A percentile compares a stretch with the other conserved stretches of the same genome.
These are phyloP conservation scores for Diplotaxis tenuifolia DNA, from an alignment of 345 rosid genomes.

Conservation along the genomic window DNA sequence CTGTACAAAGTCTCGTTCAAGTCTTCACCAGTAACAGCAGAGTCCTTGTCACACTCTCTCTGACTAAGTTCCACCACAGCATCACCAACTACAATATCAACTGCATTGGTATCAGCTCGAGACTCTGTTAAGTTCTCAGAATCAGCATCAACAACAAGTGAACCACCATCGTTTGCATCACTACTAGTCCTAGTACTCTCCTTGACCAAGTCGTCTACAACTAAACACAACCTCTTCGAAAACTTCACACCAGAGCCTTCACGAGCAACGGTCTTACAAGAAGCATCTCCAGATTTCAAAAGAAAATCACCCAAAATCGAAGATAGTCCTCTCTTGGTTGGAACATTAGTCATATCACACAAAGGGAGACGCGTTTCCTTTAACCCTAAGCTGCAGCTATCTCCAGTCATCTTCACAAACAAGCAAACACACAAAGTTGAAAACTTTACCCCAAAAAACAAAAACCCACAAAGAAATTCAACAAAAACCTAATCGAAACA, in stretches of 20 bases:
- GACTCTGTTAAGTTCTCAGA: constrained; percentile 21
- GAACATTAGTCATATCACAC: constrained; percentile 60
- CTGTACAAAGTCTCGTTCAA: constrained; percentile 21
- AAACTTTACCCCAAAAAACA: background rate
- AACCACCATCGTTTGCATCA: constrained; percentile 26
- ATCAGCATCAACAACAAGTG: constrained; percentile 14
- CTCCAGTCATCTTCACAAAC: constrained; percentile 50
- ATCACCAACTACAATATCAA: background rate
- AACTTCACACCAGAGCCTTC: constrained; percentile 37
- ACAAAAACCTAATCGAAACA: constrained; percentile 2
- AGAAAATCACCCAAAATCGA: constrained; percentile 42
- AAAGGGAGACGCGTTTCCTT: constrained; percentile 40
- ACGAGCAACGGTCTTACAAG: constrained; percentile 21
- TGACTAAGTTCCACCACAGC: constrained; percentile 29
- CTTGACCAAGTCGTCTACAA: constrained; percentile 48
- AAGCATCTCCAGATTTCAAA: constrained; percentile 39
- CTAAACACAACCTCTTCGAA: constrained; percentile 47
- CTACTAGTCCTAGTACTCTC: constrained; percentile 42
- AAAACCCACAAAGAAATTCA: background rate
- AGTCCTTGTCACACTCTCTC: constrained; percentile 42
- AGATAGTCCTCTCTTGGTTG: constrained; percentile 55
- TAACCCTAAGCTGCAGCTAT: constrained; percentile 37
- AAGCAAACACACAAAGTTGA: background rate
- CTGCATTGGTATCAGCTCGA: constrained; percentile 33
- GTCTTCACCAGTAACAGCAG: constrained; percentile 18